Evolutionary conservation across 1,284 basidiomycete species (phyloP).

Genomic region (Puccinia novopanici): DNA sequence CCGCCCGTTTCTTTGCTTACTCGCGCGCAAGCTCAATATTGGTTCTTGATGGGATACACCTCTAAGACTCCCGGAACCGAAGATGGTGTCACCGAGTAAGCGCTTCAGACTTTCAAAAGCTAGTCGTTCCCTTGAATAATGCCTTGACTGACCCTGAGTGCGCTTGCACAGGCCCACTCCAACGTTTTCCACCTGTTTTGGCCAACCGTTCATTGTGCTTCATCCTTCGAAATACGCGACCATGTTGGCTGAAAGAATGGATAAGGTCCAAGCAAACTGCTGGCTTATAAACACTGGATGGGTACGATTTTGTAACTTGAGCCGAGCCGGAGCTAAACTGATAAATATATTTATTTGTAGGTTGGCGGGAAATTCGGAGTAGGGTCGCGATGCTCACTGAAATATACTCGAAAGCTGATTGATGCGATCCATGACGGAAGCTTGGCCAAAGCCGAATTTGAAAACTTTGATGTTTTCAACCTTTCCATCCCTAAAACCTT

Average conservation of each 20-base stretch:
- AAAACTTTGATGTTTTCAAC: conserved; percentile 68
- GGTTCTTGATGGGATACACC: conserved; percentile 60
- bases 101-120: not conserved
- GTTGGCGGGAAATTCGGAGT: conserved; percentile 48
- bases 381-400: conserved; percentile 58
- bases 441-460: conserved; percentile 80
- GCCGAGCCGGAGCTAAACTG: conserved; percentile 46
- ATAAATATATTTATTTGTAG: not conserved
- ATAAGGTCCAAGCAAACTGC: conserved; percentile 85
- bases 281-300: conserved; percentile 99
- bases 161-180: conserved; percentile 70
- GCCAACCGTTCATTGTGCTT: conserved; percentile 96
- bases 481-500: conserved; percentile 73
- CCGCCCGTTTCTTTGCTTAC: conserved; percentile 92
- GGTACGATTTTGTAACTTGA: conserved; percentile 68
- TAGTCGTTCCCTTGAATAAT: not conserved
- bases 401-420: conserved; percentile 86
- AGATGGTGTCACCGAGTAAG: conserved; percentile 84
- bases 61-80: conserved; percentile 91
- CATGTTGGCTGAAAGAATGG: conserved; percentile 96
- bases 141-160: not conserved
- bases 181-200: conserved; percentile 99
- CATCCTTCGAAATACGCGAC: conserved; percentile 79
- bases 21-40: conserved; percentile 90
- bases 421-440: conserved; percentile 94